These are phyloP conservation scores for Inga oerstediana DNA, from an alignment of 306 rosid genomes.

Conservation along the genomic window DNA sequence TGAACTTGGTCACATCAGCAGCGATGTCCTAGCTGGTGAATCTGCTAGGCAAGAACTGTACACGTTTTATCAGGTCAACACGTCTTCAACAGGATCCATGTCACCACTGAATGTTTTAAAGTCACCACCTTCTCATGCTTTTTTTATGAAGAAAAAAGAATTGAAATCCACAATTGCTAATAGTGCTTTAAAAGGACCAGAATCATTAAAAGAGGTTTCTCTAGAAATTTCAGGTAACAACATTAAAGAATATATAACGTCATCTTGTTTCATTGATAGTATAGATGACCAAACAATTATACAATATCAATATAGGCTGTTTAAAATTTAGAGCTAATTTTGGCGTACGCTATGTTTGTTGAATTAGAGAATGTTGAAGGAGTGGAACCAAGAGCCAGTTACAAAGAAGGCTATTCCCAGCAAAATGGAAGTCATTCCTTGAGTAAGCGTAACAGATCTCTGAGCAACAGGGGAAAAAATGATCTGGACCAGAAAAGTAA, in stretches of 20 bases:
- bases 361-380: constrained; percentile 61
- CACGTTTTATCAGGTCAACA: constrained; percentile 67
- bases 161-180: constrained; percentile 45
- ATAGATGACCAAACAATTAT: constrained; percentile 22
- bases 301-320: constrained; percentile 21
- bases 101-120: constrained; percentile 45
- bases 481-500: constrained; percentile 34
- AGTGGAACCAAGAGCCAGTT: constrained; percentile 38
- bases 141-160: constrained; percentile 39
- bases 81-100: constrained; percentile 34
- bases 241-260: constrained; percentile 30
- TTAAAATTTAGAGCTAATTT: constrained; percentile 31
- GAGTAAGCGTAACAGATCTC: constrained; percentile 50
- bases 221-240: constrained; percentile 55
- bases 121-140: constrained; percentile 43
- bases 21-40: constrained; percentile 46
- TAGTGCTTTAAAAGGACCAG: constrained; percentile 37
- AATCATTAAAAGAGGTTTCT: constrained; percentile 40
- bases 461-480: constrained; percentile 45
- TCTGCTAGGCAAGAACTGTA: constrained; percentile 73
- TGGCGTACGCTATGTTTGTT: constrained; percentile 39
- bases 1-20: constrained; percentile 41
- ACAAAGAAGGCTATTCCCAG: constrained; percentile 42
- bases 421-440: constrained; percentile 38
- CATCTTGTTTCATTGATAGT: constrained; percentile 25